These are phyloP conservation scores for Leavenworthia alabamica DNA, from an alignment of 345 rosid genomes.

Conservation along the genomic window DNA sequence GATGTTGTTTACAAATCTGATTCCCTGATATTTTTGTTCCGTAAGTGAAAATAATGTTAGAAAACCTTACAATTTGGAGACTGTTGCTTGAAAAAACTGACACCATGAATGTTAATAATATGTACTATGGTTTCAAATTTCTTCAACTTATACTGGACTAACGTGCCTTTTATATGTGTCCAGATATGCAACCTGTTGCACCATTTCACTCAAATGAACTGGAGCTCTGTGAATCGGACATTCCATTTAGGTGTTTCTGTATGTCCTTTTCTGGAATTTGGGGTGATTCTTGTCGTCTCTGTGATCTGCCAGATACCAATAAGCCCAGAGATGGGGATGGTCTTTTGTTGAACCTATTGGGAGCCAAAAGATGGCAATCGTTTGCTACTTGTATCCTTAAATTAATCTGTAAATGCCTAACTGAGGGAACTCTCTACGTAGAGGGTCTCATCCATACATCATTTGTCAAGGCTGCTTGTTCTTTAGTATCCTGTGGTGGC, in stretches of 20 bases:
- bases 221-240: slow-evolving; percentile 30
- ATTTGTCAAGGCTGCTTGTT: slow-evolving; percentile 59
- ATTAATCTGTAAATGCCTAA: slow-evolving; percentile 75
- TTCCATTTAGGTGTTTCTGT: slow-evolving; percentile 56
- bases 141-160: slow-evolving; percentile 7
- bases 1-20: not conserved
- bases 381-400: slow-evolving; percentile 73
- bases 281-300: slow-evolving; percentile 46
- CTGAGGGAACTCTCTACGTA: slow-evolving; percentile 83
- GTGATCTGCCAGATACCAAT: slow-evolving; percentile 59
- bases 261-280: slow-evolving; percentile 48
- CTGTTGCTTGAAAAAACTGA: not conserved
- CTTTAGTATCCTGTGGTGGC: slow-evolving; percentile 68
- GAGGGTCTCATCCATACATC: slow-evolving; percentile 70
- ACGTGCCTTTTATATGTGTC: slow-evolving; percentile 21
- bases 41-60: not conserved
- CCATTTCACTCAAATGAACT: slow-evolving; percentile 34
- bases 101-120: not conserved
- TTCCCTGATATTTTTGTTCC: not conserved
- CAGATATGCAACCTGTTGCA: slow-evolving; percentile 60
- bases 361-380: slow-evolving; percentile 64
- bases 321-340: slow-evolving; percentile 63
- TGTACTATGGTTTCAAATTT: not conserved
- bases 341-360: slow-evolving; percentile 53
- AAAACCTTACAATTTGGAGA: not conserved